Evolutionary conservation across 371 early-diverging fungal species (phyloP), one percentile per base, ranked within the genome.

Genomic region (Rhizopus stolonifer): DNA sequence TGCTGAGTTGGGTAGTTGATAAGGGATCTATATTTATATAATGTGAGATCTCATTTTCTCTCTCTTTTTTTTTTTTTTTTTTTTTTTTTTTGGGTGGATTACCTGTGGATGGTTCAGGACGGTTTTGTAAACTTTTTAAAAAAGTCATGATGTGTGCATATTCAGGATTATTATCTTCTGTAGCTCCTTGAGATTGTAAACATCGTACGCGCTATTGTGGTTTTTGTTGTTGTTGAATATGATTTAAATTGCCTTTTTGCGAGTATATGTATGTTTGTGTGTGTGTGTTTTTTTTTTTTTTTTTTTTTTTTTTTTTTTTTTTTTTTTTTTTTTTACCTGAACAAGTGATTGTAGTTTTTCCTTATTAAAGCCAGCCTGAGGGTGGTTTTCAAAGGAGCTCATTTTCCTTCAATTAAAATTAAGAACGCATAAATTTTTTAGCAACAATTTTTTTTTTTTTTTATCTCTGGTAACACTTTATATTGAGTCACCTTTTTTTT

Each of bases 91-190:
- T 21, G 10, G 8, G 14, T 11, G 1, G 7, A 21, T 42, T 42
- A 42, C 42, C 42, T 7, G 18, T 42, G 2, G 42, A 21, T 42
- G 29, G 43, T 22, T 18, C 13, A 11, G 43, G 21, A 31, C 53
- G 72, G 58, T 52, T 61, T 65, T 57, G 69, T 50, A 60, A 67
- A 65, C 49, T 61, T 43, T 81, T 82, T 39, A 89, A 58, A 19
- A 83, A 57, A n/a, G 71, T 65, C 76, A 87, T 72, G 40, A 87
- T 72, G 50, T 82, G 80, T 24, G 85, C 86, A 62, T 77, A 81
- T 58, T 88, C 88, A 19, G 69, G 73, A 66, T 79, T 84, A 49
- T 74, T 86, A 36, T 81, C 79, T 64, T 87, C 88, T 9, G 80
- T 87, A 6, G 82, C 86, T 22, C 90, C 89, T 31, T 74, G 77